Base-by-base conservation (phyloP, 768 basidiomycete species). In the Lactifluus echinatus region DNA sequence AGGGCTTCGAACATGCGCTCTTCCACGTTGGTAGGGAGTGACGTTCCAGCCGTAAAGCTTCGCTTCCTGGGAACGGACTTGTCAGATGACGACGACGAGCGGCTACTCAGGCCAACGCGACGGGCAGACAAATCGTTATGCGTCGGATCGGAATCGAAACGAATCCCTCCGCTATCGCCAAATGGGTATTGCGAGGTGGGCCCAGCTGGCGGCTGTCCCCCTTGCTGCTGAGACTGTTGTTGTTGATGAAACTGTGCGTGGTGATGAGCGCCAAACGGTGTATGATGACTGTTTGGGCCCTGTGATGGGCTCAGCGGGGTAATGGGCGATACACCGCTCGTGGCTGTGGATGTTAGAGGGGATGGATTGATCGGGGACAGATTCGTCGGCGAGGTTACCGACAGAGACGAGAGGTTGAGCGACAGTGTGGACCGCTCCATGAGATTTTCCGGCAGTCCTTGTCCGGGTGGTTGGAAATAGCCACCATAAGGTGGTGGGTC, bases 51-150 rank as follows among this genome's bases (percentile, higher is more conserved):
- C 2, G 74, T 81, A 65, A 86, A 83, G 66, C 82, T 84, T 57
- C 86, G 76, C 69, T 87, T 87, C 36, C 84, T 74, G 1, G 84
- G 82, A 10, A 85, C 75, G 43, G 78, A 77, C 50, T 82, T 78
- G 56, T 82, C 77, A 23, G 81, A 77, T 28, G 80, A 74, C 21
- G 82, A 75, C 17, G 70, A 62, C 24, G 69, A 71, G 56, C 73
- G 74, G 4, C 69, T 68, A 54, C 70, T 69, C 14, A 74, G 69
- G 42, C 72, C 70, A 24, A 75, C 74, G 15, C 75, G 69, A 45
- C 69, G 64, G 49, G 68, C 72, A 57, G 55, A 64, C 66, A 63
- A 57, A 56, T 69, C 68, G 63, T 66, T 66, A 50, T 58, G 57
- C 4, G 45, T 17, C 45, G 63, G 65, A 34, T 59, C 53, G 50